Base-by-base conservation (phyloP, 768 basidiomycete genomes). In the Panaeolus cyanescens region DNA sequence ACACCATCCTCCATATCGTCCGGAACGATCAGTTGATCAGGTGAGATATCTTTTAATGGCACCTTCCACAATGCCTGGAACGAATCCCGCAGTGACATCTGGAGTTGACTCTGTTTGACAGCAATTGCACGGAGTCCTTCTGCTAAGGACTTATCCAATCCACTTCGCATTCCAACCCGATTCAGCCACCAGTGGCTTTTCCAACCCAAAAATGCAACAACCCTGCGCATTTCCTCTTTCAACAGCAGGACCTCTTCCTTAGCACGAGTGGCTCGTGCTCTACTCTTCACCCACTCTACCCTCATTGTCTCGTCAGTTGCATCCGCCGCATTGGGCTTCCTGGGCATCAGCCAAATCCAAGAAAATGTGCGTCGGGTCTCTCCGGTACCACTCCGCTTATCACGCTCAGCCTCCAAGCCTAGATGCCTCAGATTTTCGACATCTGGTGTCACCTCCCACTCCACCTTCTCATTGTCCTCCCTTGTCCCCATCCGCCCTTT, bases 181-280 rank as follows among this genome's bases (percentile, higher is more conserved):
- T 1, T 13, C 25, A 32, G 15, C 71, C 70, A 71, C 62, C 58
- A 63, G 13, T 58, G 32, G 4, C 64, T 58, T 53, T 65, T 64
- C 68, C 69, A 65, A n/a, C 56, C 28, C 1, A 71, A 59, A 20
- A 32, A 62, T 2, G 6, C 62, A 25, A 63, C 22, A 1, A 61
- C 55, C 1, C 65, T n/a, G 4, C 63, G 32, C 70, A 72, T 74
- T 40, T 74, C 71, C 50, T 74, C 70, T 5, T 36, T n/a, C 12
- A 74, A 42, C 3, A 71, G 40, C 3, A 62, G 32, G 10, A 72
- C 68, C 34, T 74, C 72, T 30, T 74, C 73, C 3, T 17, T 50
- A 45, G 70, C 69, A 15, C 63, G 64, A 2, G 37, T n/a, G 0
- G 59, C 63, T 15, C 65, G 58, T 10, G 67, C 69, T 13, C 62